Percentiles rank a stretch among this genome's conserved stretches.
phyloP scores from a whole-genome alignment of 441 rosid species.

The Macaranga tanarius region DNA sequence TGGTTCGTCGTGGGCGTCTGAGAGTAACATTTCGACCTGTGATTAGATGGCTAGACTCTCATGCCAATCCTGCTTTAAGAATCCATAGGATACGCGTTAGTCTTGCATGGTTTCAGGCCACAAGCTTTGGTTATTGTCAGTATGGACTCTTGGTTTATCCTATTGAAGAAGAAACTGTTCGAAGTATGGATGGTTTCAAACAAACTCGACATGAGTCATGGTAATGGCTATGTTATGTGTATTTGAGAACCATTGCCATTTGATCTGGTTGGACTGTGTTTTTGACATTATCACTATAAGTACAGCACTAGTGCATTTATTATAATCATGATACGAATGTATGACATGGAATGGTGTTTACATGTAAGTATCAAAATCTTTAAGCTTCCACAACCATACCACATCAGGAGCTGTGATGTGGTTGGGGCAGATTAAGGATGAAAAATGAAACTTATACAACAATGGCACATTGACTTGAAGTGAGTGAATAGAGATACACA shows the following conservation, averaged over 20 bases:
- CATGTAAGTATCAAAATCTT: neutral
- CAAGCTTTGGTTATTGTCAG: conserved; percentile 79
- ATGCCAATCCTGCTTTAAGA: conserved; percentile 90
- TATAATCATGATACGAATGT: neutral
- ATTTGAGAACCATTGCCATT: conserved; percentile 1
- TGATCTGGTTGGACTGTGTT: conserved; percentile 7
- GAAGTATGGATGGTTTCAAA: conserved; percentile 37
- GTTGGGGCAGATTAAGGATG: neutral
- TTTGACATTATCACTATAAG: no score
- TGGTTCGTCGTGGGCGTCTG: conserved; percentile 84
- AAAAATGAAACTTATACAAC: neutral
- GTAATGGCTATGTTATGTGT: conserved; percentile 37
- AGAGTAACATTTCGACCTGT: conserved; percentile 68
- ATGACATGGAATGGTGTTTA: neutral
- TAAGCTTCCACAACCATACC: neutral
- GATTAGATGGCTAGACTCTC: conserved; percentile 86
- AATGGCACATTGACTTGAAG: neutral
- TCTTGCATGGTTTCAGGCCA: conserved; percentile 91
- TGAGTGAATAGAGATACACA: neutral
- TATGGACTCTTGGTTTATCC: conserved; percentile 81
- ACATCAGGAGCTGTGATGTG: neutral
- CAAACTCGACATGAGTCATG: conserved; percentile 43
- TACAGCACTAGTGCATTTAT: neutral
- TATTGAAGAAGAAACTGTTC: conserved; percentile 52
- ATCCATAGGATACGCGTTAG: conserved; percentile 62